Conservation (phyloP, 805 yeast genomes). For the Metschnikowia bowlesiae region DNA sequence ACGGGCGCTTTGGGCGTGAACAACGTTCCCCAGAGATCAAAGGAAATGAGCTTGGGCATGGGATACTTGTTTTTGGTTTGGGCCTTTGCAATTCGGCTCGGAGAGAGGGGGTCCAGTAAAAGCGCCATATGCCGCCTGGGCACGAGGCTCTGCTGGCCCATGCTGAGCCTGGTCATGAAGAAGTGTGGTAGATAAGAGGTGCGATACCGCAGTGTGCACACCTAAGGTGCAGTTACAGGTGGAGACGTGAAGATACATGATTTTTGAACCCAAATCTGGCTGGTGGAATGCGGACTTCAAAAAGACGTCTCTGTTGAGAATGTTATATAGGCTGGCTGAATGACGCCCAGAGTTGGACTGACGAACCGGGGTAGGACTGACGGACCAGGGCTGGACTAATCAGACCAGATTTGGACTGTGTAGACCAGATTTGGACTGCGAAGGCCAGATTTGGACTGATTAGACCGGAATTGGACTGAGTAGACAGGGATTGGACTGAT, state of each 20-base stretch:
- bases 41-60: conserved; percentile 49
- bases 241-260: too few relatives aligned
- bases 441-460: too few relatives aligned
- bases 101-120: conserved; percentile 13
- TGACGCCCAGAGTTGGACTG: too few relatives aligned
- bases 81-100: conserved; percentile 13
- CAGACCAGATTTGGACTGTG: too few relatives aligned
- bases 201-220: conserved; percentile 1
- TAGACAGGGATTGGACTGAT: too few relatives aligned
- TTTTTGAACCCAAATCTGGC: too few relatives aligned
- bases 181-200: conserved; percentile 1
- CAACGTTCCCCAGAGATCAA: conserved; percentile 67
- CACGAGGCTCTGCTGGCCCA: not conserved
- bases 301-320: not conserved
- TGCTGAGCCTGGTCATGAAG: not conserved
- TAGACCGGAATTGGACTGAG: too few relatives aligned
- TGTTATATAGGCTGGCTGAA: too few relatives aligned
- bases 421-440: too few relatives aligned
- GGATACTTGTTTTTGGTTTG: conserved; percentile 18
- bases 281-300: not conserved
- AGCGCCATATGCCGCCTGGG: conserved; percentile 2
- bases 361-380: too few relatives aligned
- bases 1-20: conserved; percentile 55
- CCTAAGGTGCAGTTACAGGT: not conserved
- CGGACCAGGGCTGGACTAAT: too few relatives aligned